Conservation (phyloP, 2,329 filamentous ascomycete species). For the Alternaria arbusti region DNA sequence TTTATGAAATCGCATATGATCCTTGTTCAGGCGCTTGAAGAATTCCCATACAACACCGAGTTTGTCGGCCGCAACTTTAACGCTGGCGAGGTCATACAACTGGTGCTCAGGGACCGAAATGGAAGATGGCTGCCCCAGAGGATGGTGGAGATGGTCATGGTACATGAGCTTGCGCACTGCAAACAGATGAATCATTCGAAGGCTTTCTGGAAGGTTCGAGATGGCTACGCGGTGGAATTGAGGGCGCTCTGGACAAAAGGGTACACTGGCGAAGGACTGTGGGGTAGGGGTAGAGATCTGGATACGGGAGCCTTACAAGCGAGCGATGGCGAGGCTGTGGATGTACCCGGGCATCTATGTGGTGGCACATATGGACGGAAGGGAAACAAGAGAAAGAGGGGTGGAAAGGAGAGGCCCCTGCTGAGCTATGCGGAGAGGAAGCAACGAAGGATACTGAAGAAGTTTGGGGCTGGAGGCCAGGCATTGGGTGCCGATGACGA, state of each 20-base stretch:
- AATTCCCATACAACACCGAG: slow-evolving; percentile 80
- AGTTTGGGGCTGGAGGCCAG: slow-evolving; percentile 75
- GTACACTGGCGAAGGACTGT: slow-evolving; percentile 83
- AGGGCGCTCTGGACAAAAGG: slow-evolving; percentile 70
- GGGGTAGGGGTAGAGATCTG: slow-evolving; percentile 74
- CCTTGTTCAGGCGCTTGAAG: slow-evolving; percentile 68
- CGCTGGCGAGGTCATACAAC: slow-evolving; percentile 82
- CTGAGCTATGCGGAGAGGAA: slow-evolving; percentile 75
- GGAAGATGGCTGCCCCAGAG: slow-evolving; percentile 77
- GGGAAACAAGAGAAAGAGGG: slow-evolving; percentile 59
- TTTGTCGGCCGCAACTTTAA: slow-evolving; percentile 93
- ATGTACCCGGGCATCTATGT: slow-evolving; percentile 69
- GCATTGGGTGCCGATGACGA: slow-evolving; percentile 73
- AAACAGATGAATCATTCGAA: slow-evolving; percentile 90
- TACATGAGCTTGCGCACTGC: slow-evolving; percentile 88
- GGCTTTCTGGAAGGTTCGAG: slow-evolving; percentile 80
- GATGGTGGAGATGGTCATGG: slow-evolving; percentile 94
- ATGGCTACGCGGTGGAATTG: slow-evolving; percentile 75
- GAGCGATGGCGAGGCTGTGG: slow-evolving; percentile 29
- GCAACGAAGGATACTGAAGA: slow-evolving; percentile 73
- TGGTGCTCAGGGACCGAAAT: slow-evolving; percentile 75
- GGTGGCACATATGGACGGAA: slow-evolving; percentile 75
- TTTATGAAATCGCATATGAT: slow-evolving; percentile 57
- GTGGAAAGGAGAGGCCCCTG: slow-evolving; percentile 52
- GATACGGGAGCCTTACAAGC: slow-evolving; percentile 50